Evolutionary conservation across 176 grass and related monocot genomes (phyloP).

Genomic region (Musa schizocarpa): DNA sequence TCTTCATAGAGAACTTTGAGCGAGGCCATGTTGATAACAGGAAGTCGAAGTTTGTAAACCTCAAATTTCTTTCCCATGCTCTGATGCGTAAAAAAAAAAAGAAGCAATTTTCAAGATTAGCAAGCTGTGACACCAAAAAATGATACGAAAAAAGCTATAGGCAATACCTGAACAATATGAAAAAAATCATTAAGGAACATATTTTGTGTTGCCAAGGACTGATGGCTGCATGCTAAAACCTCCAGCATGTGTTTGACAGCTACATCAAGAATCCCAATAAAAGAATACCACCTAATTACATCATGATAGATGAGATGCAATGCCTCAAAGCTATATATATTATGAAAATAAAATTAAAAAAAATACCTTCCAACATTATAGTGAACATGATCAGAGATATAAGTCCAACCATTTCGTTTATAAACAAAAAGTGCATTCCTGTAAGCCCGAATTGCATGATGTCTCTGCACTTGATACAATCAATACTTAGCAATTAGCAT

Average conservation of each 20-base stretch:
- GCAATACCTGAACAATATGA: constrained; percentile 85
- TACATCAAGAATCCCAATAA: constrained; percentile 81
- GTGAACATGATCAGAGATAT: constrained; percentile 97
- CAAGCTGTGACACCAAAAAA: constrained; percentile 9
- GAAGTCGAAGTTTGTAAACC: constrained; percentile 83
- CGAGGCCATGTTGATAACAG: constrained; percentile 79
- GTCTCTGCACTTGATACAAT: constrained; percentile 51
- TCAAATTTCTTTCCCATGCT: constrained; percentile 68
- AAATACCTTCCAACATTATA: constrained; percentile 96
- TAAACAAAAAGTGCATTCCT: constrained; percentile 91
- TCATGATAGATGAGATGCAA: constrained; percentile 21
- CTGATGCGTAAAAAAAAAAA: constrained; percentile 20
- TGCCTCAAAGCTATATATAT: constrained; percentile 2
- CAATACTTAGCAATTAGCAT: constrained; percentile 15
- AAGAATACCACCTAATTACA: constrained; percentile 81
- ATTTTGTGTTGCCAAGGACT: constrained; percentile 69
- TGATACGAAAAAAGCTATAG: constrained; percentile 13
- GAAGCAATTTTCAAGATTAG: background rate
- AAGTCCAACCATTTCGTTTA: constrained; percentile 89
- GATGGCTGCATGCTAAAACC: constrained; percentile 83
- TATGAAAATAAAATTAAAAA: constrained; percentile 19
- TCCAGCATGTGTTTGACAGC: constrained; percentile 94
- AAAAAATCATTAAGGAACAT: constrained; percentile 84
- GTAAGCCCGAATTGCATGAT: constrained; percentile 85
- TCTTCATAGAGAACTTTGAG: constrained; percentile 84